Percentiles rank a stretch among this genome's conserved stretches.
These are phyloP conservation scores for Umbelopsis isabellina DNA, from an alignment of 192 early-diverging fungal genomes.

Conservation along the genomic window DNA sequence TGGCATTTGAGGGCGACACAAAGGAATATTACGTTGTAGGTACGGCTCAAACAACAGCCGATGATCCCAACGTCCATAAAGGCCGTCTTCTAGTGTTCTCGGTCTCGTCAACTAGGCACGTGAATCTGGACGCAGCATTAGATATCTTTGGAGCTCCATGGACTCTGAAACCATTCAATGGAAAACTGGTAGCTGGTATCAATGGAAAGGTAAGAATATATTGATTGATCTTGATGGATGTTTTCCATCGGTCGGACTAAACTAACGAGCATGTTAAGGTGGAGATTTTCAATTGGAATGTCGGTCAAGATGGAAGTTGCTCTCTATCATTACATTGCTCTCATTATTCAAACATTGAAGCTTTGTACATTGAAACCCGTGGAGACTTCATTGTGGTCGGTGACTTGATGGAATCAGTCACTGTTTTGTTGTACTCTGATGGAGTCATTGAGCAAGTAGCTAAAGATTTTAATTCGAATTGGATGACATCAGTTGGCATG, in stretches of 20 bases:
- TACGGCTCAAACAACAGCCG: conserved; percentile 65
- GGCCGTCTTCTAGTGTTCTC: conserved; percentile 76
- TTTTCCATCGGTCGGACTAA: neutral
- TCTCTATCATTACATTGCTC: conserved; percentile 36
- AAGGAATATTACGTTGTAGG: conserved; percentile 72
- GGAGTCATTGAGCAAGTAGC: conserved; percentile 57
- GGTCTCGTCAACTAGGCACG: conserved; percentile 47
- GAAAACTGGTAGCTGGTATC: conserved; percentile 68
- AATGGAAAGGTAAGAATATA: conserved; percentile 57
- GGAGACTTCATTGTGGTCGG: conserved; percentile 79
- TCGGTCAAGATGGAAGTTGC: conserved; percentile 1
- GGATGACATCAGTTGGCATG: conserved; percentile 66
- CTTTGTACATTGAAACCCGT: conserved; percentile 56
- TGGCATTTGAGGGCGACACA: conserved; percentile 44
- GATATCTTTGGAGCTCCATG: conserved; percentile 72
- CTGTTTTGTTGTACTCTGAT: conserved; percentile 57
- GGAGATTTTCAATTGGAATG: conserved; percentile 30
- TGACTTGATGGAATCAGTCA: conserved; percentile 82
- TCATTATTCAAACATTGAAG: conserved; percentile 60
- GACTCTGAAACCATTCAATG: conserved; percentile 57
- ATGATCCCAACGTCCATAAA: conserved; percentile 55
- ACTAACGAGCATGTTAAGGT: conserved; percentile 23
- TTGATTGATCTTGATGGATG: neutral
- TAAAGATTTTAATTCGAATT: conserved; percentile 61
- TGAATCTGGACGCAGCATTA: conserved; percentile 53